These are phyloP conservation scores for Eucalyptus marginata DNA, from an alignment of 345 rosid genomes.

Conservation along the genomic window DNA sequence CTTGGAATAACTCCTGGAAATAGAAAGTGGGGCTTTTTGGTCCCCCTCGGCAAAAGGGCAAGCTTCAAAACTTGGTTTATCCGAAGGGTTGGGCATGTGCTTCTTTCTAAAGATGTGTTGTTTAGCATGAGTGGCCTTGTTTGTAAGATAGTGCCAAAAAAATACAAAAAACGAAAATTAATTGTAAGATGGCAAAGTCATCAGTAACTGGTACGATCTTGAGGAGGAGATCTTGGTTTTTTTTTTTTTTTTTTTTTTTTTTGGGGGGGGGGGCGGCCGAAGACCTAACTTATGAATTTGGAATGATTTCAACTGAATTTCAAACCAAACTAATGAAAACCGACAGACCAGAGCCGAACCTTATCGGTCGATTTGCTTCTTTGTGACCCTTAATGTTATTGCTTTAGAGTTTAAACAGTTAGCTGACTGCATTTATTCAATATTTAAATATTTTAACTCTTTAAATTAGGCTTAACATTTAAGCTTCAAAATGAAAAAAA, in stretches of 20 bases:
- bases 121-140: neutral
- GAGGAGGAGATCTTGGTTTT: neutral
- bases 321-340: neutral
- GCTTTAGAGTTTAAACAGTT: neutral
- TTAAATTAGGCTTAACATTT: neutral
- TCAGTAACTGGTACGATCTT: neutral
- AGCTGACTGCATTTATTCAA: neutral
- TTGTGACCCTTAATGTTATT: neutral
- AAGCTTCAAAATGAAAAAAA: neutral
- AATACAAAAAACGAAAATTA: neutral
- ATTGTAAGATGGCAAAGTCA: neutral
- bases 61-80: neutral
- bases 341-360: neutral
- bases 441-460: neutral
- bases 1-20: neutral
- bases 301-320: neutral
- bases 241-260: too few species aligned
- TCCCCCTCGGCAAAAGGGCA: neutral
- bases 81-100: neutral
- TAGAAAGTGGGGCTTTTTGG: neutral
- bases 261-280: rapidly evolving
- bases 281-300: neutral
- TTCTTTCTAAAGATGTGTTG: neutral
- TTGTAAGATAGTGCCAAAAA: neutral
- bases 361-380: neutral